Base-by-base conservation (phyloP, 768 basidiomycete species). In the Russula brevipes region DNA sequence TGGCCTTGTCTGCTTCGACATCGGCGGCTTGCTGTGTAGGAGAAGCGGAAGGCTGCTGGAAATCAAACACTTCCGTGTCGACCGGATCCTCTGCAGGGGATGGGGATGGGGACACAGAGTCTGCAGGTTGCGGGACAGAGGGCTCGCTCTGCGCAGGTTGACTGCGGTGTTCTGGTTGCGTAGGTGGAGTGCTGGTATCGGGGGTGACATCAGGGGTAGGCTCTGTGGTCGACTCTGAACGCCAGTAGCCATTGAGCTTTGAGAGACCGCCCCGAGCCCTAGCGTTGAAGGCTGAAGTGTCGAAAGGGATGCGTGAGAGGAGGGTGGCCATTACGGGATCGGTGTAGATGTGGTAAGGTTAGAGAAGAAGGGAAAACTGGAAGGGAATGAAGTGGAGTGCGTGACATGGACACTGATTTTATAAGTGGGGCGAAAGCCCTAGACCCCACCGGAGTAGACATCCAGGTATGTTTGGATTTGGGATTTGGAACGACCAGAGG, bases 281-380 rank as follows among this genome's bases (percentile, higher is more conserved):
- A 35, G 31, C 4, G 14, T 44, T 54, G n/a, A 63, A 39, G 6
- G 19, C 6, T 5, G 62, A 49, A 4, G 62, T 42, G 31, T 64
- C 63, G 41, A 64, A 64, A 4, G 58, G 54, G 24, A 64, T 5
- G 33, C 63, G 57, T 4, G 63, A 64, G 39, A 64, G 14, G 14
- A 64, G 47, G 7, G 63, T 56, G 17, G 63, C 4, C 63, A 64
- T 64, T 38, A 31, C 9, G 36, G 54, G 44, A 42, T 9, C 45
- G 17, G 42, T n/a, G 14, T 3, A 44, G 38, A 16, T 17, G 42
- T 10, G 39, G 12, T 36, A 14, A 5, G 1, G 45, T n/a, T 42
- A 17, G 54, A 7, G 1, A 30, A n/a, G n/a, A n/a, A 3, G 9
- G 7, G 10, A 8, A 7, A 11, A 5, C 5, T 19, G 16, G 10